phyloP scores from a whole-genome alignment of 805 yeast species.

The Ogataea thermomethanolica region DNA sequence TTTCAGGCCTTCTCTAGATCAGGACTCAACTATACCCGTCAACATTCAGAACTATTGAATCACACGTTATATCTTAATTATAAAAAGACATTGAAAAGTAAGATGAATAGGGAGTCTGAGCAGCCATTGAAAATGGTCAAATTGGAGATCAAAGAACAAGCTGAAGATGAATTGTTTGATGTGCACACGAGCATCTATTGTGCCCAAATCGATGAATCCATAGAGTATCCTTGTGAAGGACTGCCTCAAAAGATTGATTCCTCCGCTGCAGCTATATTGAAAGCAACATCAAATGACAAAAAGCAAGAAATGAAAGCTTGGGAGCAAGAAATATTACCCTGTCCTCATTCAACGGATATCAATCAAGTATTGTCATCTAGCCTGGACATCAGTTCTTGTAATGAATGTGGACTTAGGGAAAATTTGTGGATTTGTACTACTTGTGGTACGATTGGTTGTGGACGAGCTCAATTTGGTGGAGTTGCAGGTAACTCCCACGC shows the following conservation, averaged over 20 bases:
- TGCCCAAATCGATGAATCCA: slow-evolving; percentile 27
- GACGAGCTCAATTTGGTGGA: slow-evolving; percentile 91
- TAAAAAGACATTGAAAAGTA: slow-evolving; percentile 47
- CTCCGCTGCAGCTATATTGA: slow-evolving; percentile 44
- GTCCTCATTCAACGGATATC: slow-evolving; percentile 68
- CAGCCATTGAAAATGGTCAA: slow-evolving; percentile 51
- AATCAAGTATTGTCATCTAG: slow-evolving; percentile 33
- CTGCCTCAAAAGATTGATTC: slow-evolving; percentile 30
- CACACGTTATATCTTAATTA: slow-evolving; percentile 63
- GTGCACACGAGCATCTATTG: slow-evolving; percentile 41
- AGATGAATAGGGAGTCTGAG: slow-evolving; percentile 27
- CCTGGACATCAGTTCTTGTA: slow-evolving; percentile 44
- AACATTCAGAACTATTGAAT: slow-evolving; percentile 50
- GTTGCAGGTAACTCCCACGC: slow-evolving; percentile 95
- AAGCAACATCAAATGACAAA: slow-evolving; percentile 55
- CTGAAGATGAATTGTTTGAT: slow-evolving; percentile 62
- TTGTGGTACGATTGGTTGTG: slow-evolving; percentile 94
- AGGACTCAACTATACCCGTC: slow-evolving; percentile 46
- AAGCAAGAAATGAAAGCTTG: slow-evolving; percentile 79
- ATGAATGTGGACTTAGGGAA: slow-evolving; percentile 58
- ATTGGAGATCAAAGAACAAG: slow-evolving; percentile 60
- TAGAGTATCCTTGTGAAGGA: slow-evolving; percentile 29
- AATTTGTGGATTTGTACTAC: slow-evolving; percentile 90
- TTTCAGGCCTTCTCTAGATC: slow-evolving; percentile 64
- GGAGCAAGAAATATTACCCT: slow-evolving; percentile 83